Percentiles rank a stretch among this genome's conserved stretches.
Evolutionary conservation across 805 yeast species (phyloP).

Genomic region (Barnettozyma sp.): DNA sequence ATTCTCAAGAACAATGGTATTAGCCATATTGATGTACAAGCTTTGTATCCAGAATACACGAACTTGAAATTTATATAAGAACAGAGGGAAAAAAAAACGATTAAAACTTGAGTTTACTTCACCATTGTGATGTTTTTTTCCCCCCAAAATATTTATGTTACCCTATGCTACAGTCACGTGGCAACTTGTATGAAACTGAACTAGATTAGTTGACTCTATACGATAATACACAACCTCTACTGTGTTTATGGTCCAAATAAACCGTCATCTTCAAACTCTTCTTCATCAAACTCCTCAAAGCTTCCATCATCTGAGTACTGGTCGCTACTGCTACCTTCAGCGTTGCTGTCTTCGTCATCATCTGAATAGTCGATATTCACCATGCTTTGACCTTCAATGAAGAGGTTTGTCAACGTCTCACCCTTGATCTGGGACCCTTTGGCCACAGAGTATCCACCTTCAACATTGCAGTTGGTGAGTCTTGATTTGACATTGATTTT

Average conservation of each 20-base stretch:
- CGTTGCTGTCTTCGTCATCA: slow-evolving; percentile 18
- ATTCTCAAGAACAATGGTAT: slow-evolving; percentile 37
- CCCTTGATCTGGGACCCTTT: slow-evolving; percentile 48
- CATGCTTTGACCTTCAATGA: slow-evolving; percentile 21
- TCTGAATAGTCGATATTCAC: slow-evolving; percentile 19
- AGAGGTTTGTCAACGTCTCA: slow-evolving; percentile 43
- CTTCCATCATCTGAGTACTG: no score
- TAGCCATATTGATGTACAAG: slow-evolving; percentile 8
- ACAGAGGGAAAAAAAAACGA: no score
- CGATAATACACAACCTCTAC: no score
- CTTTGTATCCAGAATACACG: no score
- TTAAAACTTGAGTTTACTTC: no score
- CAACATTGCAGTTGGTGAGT: slow-evolving; percentile 78
- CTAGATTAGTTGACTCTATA: no score
- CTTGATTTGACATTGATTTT: slow-evolving; percentile 56
- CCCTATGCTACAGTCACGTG: no score
- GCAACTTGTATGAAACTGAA: no score
- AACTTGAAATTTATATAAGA: no score
- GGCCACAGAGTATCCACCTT: slow-evolving; percentile 65
- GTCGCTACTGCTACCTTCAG: no score
- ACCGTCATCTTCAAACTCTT: slow-evolving; percentile 49
- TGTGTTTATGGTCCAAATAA: slow-evolving; percentile 41
- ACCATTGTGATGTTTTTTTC: no score
- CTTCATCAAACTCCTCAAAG: slow-evolving; percentile 36
- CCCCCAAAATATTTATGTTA: no score